Evolutionary conservation across 2,329 filamentous ascomycete species (phyloP).

Genomic region (Tolypocladium ovalisporum): DNA sequence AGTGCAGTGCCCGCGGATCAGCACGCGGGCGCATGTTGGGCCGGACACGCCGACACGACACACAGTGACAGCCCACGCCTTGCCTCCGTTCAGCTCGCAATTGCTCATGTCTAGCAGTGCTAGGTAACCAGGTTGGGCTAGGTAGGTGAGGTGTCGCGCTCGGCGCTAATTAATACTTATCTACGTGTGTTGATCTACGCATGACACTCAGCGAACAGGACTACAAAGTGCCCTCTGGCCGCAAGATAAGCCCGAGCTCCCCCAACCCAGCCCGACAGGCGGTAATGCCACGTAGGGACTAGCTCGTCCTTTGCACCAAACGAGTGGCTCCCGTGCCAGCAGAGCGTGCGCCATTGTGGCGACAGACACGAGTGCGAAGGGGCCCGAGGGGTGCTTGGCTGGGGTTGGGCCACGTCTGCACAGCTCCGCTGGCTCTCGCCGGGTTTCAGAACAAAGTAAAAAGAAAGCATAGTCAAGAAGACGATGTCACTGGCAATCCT

Average conservation of each 20-base stretch:
- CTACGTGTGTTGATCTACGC: neutral
- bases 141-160: neutral
- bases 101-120: neutral
- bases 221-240: neutral
- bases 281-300: neutral
- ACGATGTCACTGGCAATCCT: neutral
- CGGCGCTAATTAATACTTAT: too few relatives aligned
- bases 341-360: neutral
- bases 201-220: neutral
- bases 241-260: neutral
- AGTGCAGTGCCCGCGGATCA: too few relatives aligned
- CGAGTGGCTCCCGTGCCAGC: neutral
- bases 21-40: neutral
- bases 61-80: neutral
- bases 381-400: neutral
- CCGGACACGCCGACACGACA: neutral
- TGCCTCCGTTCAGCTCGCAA: neutral
- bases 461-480: neutral
- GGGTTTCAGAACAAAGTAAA: neutral
- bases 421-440: neutral
- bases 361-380: neutral
- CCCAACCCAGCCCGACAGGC: neutral
- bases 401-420: neutral
- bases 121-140: neutral
- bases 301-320: neutral